Base-by-base conservation (phyloP, 2,329 filamentous ascomycete species). In the Ceratocystis variospora region DNA sequence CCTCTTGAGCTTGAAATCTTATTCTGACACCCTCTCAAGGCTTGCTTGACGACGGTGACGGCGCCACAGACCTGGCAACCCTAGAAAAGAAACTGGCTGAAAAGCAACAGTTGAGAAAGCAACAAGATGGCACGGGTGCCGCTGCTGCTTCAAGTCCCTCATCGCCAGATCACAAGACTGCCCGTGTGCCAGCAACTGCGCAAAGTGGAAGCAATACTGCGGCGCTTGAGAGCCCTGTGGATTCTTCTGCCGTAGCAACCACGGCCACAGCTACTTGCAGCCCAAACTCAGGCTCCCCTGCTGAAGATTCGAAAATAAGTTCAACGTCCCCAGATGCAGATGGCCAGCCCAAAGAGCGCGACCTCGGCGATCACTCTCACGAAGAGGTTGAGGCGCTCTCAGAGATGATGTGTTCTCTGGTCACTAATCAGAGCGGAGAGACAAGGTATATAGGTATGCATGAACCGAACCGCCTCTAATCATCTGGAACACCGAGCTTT, bases 351-450 rank as follows among this genome's bases (percentile, higher is more conserved):
- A 61, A 85, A 70, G 81, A 53, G 12, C 37, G 37, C 37, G 10
- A 15, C 12, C 37, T 12, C 37, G 12, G 37, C 12, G 37, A 3
- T 4, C 6, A 22, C n/a, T 7, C n/a, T 2, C 48, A n/a, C 10
- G 48, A 87, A 70, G 88, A 96, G 71, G 89, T 96, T 1, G 92
- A 95, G 74, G 87, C 86, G 1, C 77, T 99, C 67, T 96, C 93
- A 0, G 94, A 99, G 77, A 94, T 96, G 88, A 97, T 99, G 94
- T 97, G 93, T 76, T 96, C 92, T 2, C 78, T 99, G 41, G 92
- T 99, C 37, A 97, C 93, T 1, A 97, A 96, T 73, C 91, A 93
- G 71, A 88, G 85, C 69, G 94, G 94, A 65, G 94, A 99, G 78
- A 96, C 93, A 6, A 83, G 94, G 76, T 99, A 96, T 74, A 96